Percentiles rank a stretch among this genome's conserved stretches.
phyloP scores from a whole-genome alignment of 2,329 filamentous ascomycete species.

The Plectosphaerella plurivora region DNA sequence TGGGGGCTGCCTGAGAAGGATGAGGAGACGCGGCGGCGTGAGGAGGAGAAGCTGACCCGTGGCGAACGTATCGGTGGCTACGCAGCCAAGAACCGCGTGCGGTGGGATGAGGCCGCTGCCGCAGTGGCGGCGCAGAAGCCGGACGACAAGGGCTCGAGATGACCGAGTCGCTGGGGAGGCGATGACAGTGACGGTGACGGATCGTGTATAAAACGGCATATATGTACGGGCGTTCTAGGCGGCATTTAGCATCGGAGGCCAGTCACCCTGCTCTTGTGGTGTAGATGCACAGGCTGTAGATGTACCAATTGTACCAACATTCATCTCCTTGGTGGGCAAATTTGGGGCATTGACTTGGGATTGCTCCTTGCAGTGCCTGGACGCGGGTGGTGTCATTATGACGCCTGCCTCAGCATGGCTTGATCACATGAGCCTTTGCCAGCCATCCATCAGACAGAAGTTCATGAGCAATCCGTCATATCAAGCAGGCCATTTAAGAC shows the following conservation, averaged over 20 bases:
- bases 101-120: constrained; percentile 11
- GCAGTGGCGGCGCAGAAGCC: constrained; percentile 5
- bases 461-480: no score
- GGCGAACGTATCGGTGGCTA: constrained; percentile 54
- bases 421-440: no score
- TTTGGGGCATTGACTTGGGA: neutral
- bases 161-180: neutral
- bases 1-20: constrained; percentile 59
- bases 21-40: constrained; percentile 40
- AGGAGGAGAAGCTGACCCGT: constrained; percentile 45
- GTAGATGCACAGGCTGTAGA: neutral
- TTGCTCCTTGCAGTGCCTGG: no score
- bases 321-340: neutral
- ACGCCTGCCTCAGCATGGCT: no score
- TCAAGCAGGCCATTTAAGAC: no score
- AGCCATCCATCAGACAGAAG: no score
- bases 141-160: neutral
- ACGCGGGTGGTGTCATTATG: no score
- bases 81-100: constrained; percentile 32
- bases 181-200: neutral
- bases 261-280: constrained; percentile 9
- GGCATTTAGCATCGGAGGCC: constrained; percentile 2
- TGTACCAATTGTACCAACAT: neutral
- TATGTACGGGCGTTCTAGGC: constrained; percentile 7
- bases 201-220: neutral